phyloP scores from a whole-genome alignment of 805 yeast genomes.

The Yamadazyma paraphyllophila region DNA sequence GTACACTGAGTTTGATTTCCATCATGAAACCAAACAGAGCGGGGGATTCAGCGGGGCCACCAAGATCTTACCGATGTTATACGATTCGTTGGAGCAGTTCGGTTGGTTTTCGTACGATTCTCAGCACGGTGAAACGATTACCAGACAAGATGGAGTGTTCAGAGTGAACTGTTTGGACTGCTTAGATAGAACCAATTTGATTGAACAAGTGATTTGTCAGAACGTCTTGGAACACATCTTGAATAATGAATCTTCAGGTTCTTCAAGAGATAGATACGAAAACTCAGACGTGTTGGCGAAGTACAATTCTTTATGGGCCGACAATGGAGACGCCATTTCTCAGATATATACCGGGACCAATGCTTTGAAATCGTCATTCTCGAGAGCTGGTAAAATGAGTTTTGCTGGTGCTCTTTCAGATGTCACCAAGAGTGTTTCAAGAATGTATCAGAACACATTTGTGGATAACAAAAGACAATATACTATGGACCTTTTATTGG shows the following conservation, averaged over 20 bases:
- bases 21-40: constrained; percentile 78
- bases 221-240: constrained; percentile 55
- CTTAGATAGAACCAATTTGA: constrained; percentile 87
- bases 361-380: constrained; percentile 80
- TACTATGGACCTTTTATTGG: constrained; percentile 84
- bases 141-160: constrained; percentile 87
- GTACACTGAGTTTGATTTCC: constrained; percentile 89
- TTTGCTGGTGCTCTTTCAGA: constrained; percentile 96
- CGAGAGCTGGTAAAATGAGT: constrained; percentile 94
- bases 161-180: constrained; percentile 92
- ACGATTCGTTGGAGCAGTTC: constrained; percentile 67
- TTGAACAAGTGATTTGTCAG: constrained; percentile 78
- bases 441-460: constrained; percentile 94
- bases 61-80: constrained; percentile 60
- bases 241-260: constrained; percentile 21
- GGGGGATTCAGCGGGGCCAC: constrained; percentile 86
- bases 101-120: constrained; percentile 82
- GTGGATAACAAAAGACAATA: constrained; percentile 88
- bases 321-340: constrained; percentile 65
- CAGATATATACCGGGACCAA: constrained; percentile 60
- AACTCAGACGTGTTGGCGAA: constrained; percentile 58
- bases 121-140: constrained; percentile 48
- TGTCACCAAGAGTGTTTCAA: constrained; percentile 90
- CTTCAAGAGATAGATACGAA: constrained; percentile 17
- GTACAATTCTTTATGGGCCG: constrained; percentile 80